A percentile compares a stretch with the other conserved stretches of the same genome.
Conservation (phyloP, 2,329 filamentous ascomycete genomes). For the Ceratocystis smalleyi region DNA sequence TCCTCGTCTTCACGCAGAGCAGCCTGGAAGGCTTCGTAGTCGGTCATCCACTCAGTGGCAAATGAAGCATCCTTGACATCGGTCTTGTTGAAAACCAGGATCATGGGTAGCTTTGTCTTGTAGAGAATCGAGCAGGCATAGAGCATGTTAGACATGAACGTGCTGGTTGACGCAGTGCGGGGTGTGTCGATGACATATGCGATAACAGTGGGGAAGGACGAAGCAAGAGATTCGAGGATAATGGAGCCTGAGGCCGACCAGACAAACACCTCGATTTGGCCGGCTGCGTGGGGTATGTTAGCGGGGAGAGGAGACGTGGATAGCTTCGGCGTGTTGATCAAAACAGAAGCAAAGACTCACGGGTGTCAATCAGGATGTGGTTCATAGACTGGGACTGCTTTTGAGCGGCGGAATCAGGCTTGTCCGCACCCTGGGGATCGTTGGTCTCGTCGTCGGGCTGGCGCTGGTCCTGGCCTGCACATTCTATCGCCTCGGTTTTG, state of each 20-base stretch:
- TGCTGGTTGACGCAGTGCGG: conserved; percentile 78
- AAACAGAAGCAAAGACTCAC: conserved; percentile 20
- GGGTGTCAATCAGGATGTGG: conserved; percentile 85
- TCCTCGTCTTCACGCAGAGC: conserved; percentile 71
- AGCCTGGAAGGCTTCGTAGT: conserved; percentile 88
- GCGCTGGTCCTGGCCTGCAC: conserved; percentile 89
- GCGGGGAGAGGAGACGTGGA: background rate
- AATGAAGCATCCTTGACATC: conserved; percentile 84
- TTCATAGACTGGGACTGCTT: conserved; percentile 50
- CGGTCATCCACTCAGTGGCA: conserved; percentile 98
- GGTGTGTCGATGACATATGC: conserved; percentile 97
- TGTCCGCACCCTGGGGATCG: conserved; percentile 74
- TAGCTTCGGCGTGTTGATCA: background rate
- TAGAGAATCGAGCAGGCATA: conserved; percentile 98
- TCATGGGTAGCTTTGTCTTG: conserved; percentile 97
- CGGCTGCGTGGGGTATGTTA: conserved; percentile 32
- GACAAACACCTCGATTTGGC: conserved; percentile 97
- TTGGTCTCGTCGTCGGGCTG: conserved; percentile 84
- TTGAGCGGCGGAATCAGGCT: conserved; percentile 43
- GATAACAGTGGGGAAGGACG: conserved; percentile 88
- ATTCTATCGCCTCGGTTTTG: conserved; percentile 85
- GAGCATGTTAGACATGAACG: conserved; percentile 99
- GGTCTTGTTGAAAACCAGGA: conserved; percentile 97
- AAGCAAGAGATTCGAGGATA: conserved; percentile 79
- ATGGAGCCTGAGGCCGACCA: conserved; percentile 96